A percentile compares a stretch with the other conserved stretches of the same genome.
phyloP scores from a whole-genome alignment of 208 protist genomes.

The Novymonas esmeraldas region DNA sequence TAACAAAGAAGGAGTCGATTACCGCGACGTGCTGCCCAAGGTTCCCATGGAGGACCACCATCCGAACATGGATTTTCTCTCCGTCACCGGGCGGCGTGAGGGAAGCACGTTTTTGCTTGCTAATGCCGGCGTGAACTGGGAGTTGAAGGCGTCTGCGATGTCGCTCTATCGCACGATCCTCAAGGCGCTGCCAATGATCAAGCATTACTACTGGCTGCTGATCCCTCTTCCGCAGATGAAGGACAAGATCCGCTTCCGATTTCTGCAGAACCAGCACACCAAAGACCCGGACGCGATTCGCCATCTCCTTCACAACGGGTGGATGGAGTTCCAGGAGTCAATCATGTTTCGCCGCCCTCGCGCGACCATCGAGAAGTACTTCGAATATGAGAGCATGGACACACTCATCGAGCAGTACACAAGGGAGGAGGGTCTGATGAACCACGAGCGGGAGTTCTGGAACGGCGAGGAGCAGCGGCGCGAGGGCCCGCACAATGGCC shows the following conservation, averaged over 20 bases:
- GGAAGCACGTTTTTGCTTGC: constrained; percentile 69
- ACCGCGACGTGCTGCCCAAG: constrained; percentile 58
- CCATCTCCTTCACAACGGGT: constrained; percentile 87
- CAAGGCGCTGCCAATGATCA: constrained; percentile 83
- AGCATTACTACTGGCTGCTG: constrained; percentile 88
- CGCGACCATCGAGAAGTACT: constrained; percentile 84
- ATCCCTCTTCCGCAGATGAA: constrained; percentile 86
- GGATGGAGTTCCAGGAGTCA: constrained; percentile 89
- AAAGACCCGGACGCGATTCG: constrained; percentile 89
- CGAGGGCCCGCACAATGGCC: constrained; percentile 85
- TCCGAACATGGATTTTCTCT: constrained; percentile 74
- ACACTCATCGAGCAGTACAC: constrained; percentile 70
- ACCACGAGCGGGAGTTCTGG: constrained; percentile 82
- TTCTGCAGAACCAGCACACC: constrained; percentile 87
- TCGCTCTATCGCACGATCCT: constrained; percentile 85
- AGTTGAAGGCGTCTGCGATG: constrained; percentile 66
- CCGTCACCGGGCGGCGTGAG: constrained; percentile 78
- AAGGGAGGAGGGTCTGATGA: constrained; percentile 77
- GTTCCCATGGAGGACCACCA: constrained; percentile 81
- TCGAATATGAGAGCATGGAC: constrained; percentile 77
- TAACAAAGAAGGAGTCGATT: constrained; percentile 58
- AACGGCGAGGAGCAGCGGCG: constrained; percentile 87
- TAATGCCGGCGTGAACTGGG: constrained; percentile 74
- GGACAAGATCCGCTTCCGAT: constrained; percentile 77
- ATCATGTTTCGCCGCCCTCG: constrained; percentile 78